phyloP scores from a whole-genome alignment of 305 asterid species.

The Solanum hybrid region DNA sequence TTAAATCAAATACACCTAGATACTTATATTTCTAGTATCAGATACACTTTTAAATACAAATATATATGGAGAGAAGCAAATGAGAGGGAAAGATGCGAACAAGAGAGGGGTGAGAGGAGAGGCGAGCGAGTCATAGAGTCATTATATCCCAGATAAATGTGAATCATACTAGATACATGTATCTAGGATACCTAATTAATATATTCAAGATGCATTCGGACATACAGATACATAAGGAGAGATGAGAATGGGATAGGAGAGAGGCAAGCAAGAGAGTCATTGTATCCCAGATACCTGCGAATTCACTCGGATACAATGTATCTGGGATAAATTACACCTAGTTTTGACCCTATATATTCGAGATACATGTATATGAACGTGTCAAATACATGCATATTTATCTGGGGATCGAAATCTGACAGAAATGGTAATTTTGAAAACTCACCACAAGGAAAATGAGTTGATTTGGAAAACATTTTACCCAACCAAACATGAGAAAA shows the following conservation, averaged over 20 bases:
- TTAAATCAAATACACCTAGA: background rate
- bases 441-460: too few species aligned
- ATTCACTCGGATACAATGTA: background rate
- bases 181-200: background rate
- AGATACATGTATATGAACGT: background rate
- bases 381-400: too few species aligned
- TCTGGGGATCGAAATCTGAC: too few species aligned
- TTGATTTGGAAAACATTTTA: too few species aligned
- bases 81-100: background rate
- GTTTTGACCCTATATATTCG: background rate
- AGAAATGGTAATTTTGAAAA: too few species aligned
- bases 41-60: too few species aligned
- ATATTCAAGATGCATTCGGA: too few species aligned
- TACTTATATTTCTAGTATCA: too few species aligned
- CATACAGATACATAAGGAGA: background rate
- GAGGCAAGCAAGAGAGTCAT: background rate
- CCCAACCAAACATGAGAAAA: too few species aligned
- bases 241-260: background rate
- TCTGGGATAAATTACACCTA: background rate
- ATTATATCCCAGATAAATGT: background rate
- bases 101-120: background rate
- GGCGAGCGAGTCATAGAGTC: background rate
- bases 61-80: background rate
- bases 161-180: background rate
- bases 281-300: background rate